Evolutionary conservation across 352 stramenopile genomes (phyloP), one percentile per base, ranked within the genome.

Genomic region (Saprolegnia parasitica): DNA sequence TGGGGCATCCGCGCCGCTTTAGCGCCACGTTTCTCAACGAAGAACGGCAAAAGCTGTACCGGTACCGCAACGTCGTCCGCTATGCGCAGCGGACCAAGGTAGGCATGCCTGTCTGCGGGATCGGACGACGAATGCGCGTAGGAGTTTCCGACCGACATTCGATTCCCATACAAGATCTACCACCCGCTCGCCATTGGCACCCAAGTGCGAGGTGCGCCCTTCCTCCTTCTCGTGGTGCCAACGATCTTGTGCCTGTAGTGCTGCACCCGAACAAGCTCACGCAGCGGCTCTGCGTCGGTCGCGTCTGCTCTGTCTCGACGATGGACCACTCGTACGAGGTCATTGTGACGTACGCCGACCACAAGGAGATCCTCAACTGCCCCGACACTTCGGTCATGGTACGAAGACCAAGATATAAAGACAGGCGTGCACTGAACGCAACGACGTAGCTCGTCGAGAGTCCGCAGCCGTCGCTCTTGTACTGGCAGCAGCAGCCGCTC

Each of bases 1-100:
- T 94, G 84, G 86, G 84, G 2, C 79, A 77, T 32, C 82, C 83
- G 26, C 79, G 86, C 40, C 83, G 86, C 0, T 77, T 94, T 5
- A 94, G 86, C 37, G 71, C 68, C 16, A 73, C 77, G 9, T 93
- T 91, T 58, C 82, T 93, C 21, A 65, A 72, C 0, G 80, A 89
- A 55, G 84, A 94, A 32, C 88, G 86, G 32, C 46, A 81, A 26
- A 91, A 90, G 54, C 73, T 92, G 5, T 71, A 89, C 39, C 71
- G 71, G n/a, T 89, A 82, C 62, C 84, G 84, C 24, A 70, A 68
- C 5, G 56, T 84, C 5, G 85, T 85, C 61, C 72, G 75, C 4
- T 73, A 56, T 42, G 63, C 63, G 4, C 63, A 70, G 47, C 49
- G 63, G 21, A 70, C 55, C 26, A 70, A 70, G 29, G 63, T 70